Base-by-base conservation (phyloP, 495 filamentous ascomycete genomes). In the Immersiella caudata region DNA sequence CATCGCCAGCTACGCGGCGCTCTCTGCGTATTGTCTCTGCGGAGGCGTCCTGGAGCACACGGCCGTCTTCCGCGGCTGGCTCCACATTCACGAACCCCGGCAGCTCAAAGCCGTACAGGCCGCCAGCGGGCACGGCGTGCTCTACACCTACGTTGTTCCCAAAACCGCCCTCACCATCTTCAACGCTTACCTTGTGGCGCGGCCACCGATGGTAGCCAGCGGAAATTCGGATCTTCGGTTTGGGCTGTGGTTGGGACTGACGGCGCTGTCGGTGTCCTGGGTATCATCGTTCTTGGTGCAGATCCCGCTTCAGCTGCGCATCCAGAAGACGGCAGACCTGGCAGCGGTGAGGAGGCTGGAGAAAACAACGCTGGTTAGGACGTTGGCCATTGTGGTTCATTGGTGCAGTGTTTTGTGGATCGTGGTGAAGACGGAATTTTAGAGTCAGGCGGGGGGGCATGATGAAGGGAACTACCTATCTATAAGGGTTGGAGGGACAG, bases 41-140 rank as follows among this genome's bases (percentile, higher is more conserved):
- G 56, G 59, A 6, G 60, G 60, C 36, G 35, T 62, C 60, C 2
- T 62, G 20, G 60, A 62, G 16, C 60, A 62, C 35, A 35, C 60
- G 36, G 35, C 60, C 5, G 60, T 62, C 35, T 62, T 62, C 21
- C 33, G 33, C 35, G 60, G 60, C 2, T 62, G 60, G 60, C 36
- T 26, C 1, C 36, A 62, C 14, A 21, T 62, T n/a, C 60, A 62
- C 60, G 60, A 62, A 14, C 60, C 60, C 12, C 60, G 60, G 25
- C 60, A 62, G 22, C 60, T 62, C 35, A 62, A 62, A 26, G 60
- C 60, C n/a, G 36, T 62, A 7, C 60, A 62, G 22, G 3, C 60
- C 36, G 36, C 26, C 35, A 50, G 35, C 36, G 60, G 60, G 8
- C 22, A 50, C 20, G 60, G 35, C 35, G 60, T 33, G 6, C 60